phyloP scores from a whole-genome alignment of 768 basidiomycete genomes.

The Scleroderma citrinum region DNA sequence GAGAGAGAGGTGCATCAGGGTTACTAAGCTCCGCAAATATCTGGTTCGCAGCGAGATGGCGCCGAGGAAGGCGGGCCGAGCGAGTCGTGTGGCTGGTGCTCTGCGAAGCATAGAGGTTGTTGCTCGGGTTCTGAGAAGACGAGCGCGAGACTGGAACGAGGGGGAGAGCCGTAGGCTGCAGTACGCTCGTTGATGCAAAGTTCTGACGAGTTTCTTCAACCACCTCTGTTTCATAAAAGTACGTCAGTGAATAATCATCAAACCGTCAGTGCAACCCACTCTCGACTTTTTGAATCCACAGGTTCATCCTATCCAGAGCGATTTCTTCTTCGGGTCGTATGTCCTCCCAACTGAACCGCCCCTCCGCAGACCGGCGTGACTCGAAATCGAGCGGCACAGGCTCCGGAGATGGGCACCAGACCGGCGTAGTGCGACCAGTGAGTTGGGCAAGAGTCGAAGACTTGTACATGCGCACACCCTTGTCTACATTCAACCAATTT shows the following conservation, averaged over 20 bases:
- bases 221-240: conserved; percentile 49
- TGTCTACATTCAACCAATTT: conserved; percentile 38
- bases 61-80: conserved; percentile 52
- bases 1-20: conserved; percentile 16
- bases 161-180: conserved; percentile 57
- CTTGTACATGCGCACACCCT: conserved; percentile 63
- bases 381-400: conserved; percentile 23
- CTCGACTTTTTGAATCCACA: conserved; percentile 82
- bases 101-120: conserved; percentile 20
- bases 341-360: conserved; percentile 30
- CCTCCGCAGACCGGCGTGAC: conserved; percentile 26
- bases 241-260: neutral
- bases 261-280: conserved; percentile 42
- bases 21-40: conserved; percentile 47
- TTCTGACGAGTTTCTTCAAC: conserved; percentile 76
- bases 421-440: conserved; percentile 26
- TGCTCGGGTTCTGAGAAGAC: conserved; percentile 38
- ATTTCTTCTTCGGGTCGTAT: conserved; percentile 28
- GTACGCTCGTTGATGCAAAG: conserved; percentile 50
- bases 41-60: conserved; percentile 58
- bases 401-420: conserved; percentile 26
- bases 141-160: conserved; percentile 51
- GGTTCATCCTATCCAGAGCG: conserved; percentile 59
- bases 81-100: conserved; percentile 10
- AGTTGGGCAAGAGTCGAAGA: conserved; percentile 47